These are phyloP conservation scores for Rhodotorula sp. DNA, from an alignment of 1,284 basidiomycete genomes.

Conservation along the genomic window DNA sequence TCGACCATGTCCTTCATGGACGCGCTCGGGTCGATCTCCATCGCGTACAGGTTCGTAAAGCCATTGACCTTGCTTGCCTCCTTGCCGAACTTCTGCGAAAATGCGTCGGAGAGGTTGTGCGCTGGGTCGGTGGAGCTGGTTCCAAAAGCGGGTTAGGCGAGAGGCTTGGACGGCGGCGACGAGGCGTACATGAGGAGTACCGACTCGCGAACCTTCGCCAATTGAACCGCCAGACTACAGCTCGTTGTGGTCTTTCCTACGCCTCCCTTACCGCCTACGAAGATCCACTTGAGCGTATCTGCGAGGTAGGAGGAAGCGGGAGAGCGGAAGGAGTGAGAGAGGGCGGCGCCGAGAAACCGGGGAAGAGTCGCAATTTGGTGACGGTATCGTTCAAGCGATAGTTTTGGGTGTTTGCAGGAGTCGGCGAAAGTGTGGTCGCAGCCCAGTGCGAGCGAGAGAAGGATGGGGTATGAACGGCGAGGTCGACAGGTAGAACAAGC, in stretches of 20 bases:
- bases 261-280: conserved; percentile 42
- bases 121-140: conserved; percentile 93
- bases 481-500: background rate
- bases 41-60: conserved; percentile 92
- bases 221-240: conserved; percentile 90
- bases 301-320: background rate
- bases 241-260: conserved; percentile 92
- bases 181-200: conserved; percentile 83
- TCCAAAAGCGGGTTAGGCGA: background rate
- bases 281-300: conserved; percentile 44
- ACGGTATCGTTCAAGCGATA: no score
- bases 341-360: no score
- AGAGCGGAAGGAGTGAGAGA: no score
- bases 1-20: conserved; percentile 99
- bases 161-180: no score
- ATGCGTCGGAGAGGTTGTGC: conserved; percentile 97
- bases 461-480: background rate
- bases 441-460: background rate
- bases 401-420: no score
- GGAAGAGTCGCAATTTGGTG: no score
- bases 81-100: conserved; percentile 98
- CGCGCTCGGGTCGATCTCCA: conserved; percentile 99
- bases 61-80: conserved; percentile 99
- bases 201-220: conserved; percentile 79
- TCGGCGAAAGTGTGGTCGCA: no score